These are phyloP conservation scores for Seminavis robusta DNA, from an alignment of 108 stramenopile genomes.

Conservation along the genomic window DNA sequence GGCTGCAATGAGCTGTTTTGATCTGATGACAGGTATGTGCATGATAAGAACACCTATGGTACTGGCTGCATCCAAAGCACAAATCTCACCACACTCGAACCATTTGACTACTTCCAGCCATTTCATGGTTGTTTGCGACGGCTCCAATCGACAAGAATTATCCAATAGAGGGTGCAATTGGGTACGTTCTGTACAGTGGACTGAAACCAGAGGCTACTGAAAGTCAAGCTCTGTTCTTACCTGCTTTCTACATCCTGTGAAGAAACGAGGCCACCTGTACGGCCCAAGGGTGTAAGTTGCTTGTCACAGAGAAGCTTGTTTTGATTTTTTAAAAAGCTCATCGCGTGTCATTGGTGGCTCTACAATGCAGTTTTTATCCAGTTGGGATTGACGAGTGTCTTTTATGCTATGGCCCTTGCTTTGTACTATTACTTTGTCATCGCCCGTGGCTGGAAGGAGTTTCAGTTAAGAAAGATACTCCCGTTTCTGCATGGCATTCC, in stretches of 20 bases:
- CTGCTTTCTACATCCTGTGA: constrained; percentile 21
- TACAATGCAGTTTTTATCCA: constrained; percentile 59
- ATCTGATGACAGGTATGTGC: too few relatives aligned
- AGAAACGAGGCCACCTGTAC: constrained; percentile 41
- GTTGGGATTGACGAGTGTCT: constrained; percentile 25
- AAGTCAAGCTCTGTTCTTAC: background rate
- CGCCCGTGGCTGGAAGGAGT: constrained; percentile 23
- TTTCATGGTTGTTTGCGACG: too few relatives aligned
- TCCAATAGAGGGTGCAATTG: too few relatives aligned
- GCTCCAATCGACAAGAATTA: too few relatives aligned
- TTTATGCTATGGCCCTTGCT: constrained; percentile 45
- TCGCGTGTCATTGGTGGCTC: too few relatives aligned
- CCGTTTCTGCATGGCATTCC: background rate
- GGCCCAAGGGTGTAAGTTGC: constrained; percentile 65
- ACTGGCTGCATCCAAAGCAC: too few relatives aligned
- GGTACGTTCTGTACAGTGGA: background rate
- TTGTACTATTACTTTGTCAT: constrained; percentile 52
- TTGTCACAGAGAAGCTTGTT: too few relatives aligned
- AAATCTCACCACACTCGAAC: too few relatives aligned
- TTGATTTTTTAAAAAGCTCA: too few relatives aligned
- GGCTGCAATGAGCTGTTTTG: background rate
- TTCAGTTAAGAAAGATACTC: constrained; percentile 1
- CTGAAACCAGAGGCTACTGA: background rate
- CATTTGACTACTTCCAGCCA: too few relatives aligned
- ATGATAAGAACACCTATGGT: too few relatives aligned